A percentile compares a stretch with the other conserved stretches of the same genome.
Conservation (phyloP, 805 yeast genomes). For the Sugiyamaella marilandica region DNA sequence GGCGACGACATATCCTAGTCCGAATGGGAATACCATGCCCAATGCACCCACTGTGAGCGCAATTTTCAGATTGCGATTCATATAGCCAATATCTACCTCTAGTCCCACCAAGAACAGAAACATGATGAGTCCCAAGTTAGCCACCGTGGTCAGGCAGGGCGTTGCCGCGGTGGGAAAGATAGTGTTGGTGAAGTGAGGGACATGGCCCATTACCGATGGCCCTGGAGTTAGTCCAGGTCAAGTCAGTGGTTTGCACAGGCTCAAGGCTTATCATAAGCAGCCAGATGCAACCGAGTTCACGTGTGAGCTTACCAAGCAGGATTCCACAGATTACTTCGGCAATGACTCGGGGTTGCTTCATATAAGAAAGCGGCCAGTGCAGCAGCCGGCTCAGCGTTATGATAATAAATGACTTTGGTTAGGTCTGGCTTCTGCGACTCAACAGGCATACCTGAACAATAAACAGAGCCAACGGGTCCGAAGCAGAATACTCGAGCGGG, state of each 20-base stretch:
- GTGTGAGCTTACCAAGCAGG: constrained; percentile 43
- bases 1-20: constrained; percentile 68
- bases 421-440: neutral
- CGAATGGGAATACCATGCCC: constrained; percentile 76
- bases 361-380: constrained; percentile 53
- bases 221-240: constrained; percentile 6
- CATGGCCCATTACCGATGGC: constrained; percentile 68
- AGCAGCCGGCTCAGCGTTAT: constrained; percentile 54
- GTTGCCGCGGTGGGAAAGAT: constrained; percentile 63
- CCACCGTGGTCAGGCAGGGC: constrained; percentile 59
- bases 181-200: constrained; percentile 59
- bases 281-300: too few species aligned
- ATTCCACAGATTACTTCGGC: constrained; percentile 80
- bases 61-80: constrained; percentile 52
- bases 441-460: constrained; percentile 51
- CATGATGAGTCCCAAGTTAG: constrained; percentile 70
- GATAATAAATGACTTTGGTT: constrained; percentile 35
- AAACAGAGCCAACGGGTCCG: constrained; percentile 63
- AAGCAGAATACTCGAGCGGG: constrained; percentile 55
- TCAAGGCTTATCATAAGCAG: too few species aligned
- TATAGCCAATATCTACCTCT: constrained; percentile 67
- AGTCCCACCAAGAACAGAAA: constrained; percentile 73
- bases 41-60: constrained; percentile 66
- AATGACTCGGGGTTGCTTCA: constrained; percentile 75
- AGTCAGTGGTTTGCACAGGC: too few species aligned